Evolutionary conservation across 495 filamentous ascomycete species (phyloP).

Genomic region (Aspergillus baeticus): DNA sequence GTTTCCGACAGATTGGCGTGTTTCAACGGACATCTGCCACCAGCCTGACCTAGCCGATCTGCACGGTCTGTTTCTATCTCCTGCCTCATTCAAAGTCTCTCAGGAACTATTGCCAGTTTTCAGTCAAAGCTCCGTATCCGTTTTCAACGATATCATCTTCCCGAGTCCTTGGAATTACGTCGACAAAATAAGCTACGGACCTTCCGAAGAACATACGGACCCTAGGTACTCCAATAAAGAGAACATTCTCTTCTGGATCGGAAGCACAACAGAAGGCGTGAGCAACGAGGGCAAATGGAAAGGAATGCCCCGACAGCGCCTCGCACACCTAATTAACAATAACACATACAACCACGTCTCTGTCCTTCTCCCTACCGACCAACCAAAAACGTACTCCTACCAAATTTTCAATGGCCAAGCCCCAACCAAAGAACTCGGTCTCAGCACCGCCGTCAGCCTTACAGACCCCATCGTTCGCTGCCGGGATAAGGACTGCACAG

Average conservation of each 20-base stretch:
- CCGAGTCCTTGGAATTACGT: conserved; percentile 52
- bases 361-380: conserved; percentile 35
- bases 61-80: conserved; percentile 68
- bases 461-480: conserved; percentile 55
- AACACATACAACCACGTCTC: conserved; percentile 43
- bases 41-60: conserved; percentile 75
- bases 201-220: conserved; percentile 38
- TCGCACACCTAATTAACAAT: conserved; percentile 55
- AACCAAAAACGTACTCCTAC: conserved; percentile 32
- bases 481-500: conserved; percentile 47
- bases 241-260: conserved; percentile 52
- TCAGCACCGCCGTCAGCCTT: conserved; percentile 44
- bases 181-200: conserved; percentile 45
- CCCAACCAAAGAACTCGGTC: conserved; percentile 26
- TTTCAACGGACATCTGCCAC: conserved; percentile 68
- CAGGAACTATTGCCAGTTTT: conserved; percentile 71
- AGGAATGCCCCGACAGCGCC: conserved; percentile 58
- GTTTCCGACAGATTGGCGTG: conserved; percentile 64
- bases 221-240: conserved; percentile 38
- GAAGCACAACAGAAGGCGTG: conserved; percentile 57
- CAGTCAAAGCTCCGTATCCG: conserved; percentile 65
- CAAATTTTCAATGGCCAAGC: conserved; percentile 35
- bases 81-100: conserved; percentile 59
- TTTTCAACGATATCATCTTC: conserved; percentile 49
- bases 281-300: conserved; percentile 53